Evolutionary conservation across 2,329 filamentous ascomycete species (phyloP).

Genomic region (Tolypocladium guangdongense): DNA sequence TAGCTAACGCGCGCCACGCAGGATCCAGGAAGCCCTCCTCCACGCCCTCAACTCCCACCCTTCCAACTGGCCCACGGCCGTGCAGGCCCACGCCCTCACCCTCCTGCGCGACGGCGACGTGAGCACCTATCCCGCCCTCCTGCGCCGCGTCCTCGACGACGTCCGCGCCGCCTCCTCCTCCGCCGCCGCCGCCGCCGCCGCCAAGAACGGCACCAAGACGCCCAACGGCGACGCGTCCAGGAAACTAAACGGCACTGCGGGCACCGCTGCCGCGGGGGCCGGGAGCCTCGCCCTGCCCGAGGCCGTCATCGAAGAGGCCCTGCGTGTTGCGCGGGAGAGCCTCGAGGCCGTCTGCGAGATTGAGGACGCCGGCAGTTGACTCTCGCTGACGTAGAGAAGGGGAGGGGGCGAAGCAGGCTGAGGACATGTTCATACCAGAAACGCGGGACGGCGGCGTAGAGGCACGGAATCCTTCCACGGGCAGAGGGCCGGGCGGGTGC

Average conservation of each 20-base stretch:
- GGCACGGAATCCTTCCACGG: background rate
- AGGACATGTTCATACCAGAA: background rate
- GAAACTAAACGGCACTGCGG: slow-evolving; percentile 17
- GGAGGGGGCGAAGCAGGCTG: background rate
- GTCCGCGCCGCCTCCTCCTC: slow-evolving; percentile 34
- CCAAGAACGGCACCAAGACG: slow-evolving; percentile 24
- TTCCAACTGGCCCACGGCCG: slow-evolving; percentile 50
- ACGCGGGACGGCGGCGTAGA: background rate
- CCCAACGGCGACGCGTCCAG: slow-evolving; percentile 19
- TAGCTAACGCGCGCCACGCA: slow-evolving; percentile 14
- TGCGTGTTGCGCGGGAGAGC: slow-evolving; percentile 47
- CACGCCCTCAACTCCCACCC: slow-evolving; percentile 49
- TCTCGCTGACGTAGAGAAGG: background rate
- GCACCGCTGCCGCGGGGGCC: background rate
- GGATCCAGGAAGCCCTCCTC: slow-evolving; percentile 54
- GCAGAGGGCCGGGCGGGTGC: background rate
- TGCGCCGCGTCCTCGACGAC: slow-evolving; percentile 50
- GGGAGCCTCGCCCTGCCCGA: slow-evolving; percentile 43
- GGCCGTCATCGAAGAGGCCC: slow-evolving; percentile 48
- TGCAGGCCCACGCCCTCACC: slow-evolving; percentile 48
- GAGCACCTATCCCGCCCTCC: slow-evolving; percentile 49
- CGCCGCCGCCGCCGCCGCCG: slow-evolving; percentile 11
- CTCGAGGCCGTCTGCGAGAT: slow-evolving; percentile 39
- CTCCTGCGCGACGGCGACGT: slow-evolving; percentile 50
- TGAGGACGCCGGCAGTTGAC: slow-evolving; percentile 14